These are phyloP conservation scores for Sporobolomyces pararoseus DNA, from an alignment of 768 basidiomycete species.

Conservation along the genomic window DNA sequence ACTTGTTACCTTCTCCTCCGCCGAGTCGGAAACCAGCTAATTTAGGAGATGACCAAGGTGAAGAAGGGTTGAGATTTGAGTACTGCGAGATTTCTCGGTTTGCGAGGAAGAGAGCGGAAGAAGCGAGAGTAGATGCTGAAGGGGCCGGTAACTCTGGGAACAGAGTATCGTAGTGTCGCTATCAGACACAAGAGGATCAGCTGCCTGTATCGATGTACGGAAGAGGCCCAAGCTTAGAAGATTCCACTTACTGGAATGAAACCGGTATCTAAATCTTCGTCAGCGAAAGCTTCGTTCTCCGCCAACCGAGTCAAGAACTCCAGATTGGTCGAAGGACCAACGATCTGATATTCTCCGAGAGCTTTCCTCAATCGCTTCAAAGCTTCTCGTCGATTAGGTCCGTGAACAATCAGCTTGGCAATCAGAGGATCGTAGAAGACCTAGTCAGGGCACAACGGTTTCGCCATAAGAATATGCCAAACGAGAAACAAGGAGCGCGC, in stretches of 20 bases:
- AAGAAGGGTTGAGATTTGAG: slow-evolving; percentile 36
- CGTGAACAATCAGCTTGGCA: slow-evolving; percentile 84
- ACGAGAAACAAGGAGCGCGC: too few species aligned
- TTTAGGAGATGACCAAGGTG: slow-evolving; percentile 64
- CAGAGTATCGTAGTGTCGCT: slow-evolving; percentile 81
- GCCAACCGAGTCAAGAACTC: slow-evolving; percentile 79
- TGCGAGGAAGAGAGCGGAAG: slow-evolving; percentile 71
- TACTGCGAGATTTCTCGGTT: slow-evolving; percentile 58
- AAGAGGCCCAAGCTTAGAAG: too few species aligned
- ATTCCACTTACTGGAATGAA: slow-evolving; percentile 79
- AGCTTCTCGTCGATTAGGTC: slow-evolving; percentile 76
- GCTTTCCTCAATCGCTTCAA: slow-evolving; percentile 73
- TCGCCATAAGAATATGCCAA: too few species aligned
- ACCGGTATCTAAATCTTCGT: slow-evolving; percentile 80
- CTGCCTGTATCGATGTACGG: not conserved
- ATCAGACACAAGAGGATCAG: not conserved
- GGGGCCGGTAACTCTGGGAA: slow-evolving; percentile 66
- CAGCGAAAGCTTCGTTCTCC: slow-evolving; percentile 69
- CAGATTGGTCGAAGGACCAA: slow-evolving; percentile 85
- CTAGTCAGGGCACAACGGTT: slow-evolving; percentile 48
- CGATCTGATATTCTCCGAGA: slow-evolving; percentile 81
- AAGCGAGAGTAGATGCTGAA: slow-evolving; percentile 64
- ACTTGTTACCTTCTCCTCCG: slow-evolving; percentile 55
- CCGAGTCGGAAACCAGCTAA: slow-evolving; percentile 73
- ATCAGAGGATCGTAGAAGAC: slow-evolving; percentile 92